Evolutionary conservation across 108 stramenopile genomes (phyloP), one percentile per base, ranked within the genome.

Genomic region (Skeletonema costatum): DNA sequence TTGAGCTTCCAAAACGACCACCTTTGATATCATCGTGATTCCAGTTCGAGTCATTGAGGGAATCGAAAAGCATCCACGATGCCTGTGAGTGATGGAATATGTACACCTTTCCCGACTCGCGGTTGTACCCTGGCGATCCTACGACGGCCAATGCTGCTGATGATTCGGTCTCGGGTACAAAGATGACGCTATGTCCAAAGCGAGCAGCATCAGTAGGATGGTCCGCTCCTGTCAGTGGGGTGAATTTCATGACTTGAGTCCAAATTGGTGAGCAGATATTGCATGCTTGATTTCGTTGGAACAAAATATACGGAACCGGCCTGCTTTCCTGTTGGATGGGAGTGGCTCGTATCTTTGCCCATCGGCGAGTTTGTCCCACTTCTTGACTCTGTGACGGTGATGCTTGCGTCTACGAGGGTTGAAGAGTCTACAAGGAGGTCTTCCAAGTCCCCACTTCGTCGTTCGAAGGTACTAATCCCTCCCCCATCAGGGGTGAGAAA

Each of bases 401-500:
- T 39, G 4, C 13, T 14, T 25, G 73, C 77, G 36, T 60, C 77
- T 50, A 65, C 58, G 17, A 83, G 68, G 14, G 70, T 44, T 31
- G 64, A 25, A 44, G 66, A 61, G 25, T 64, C 71, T 17, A 83
- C 66, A 36, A 32, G 4, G 8, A 83, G 19, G 30, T 59, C 38
- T 75, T 83, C 82, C 17, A 83, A 41, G 77, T 83, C 77, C 33
- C 82, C 82, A 67, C 73, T 75, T 19, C 64, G 42, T 61, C 77
- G 38, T 56, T 68, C 66, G 4, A 68, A n/a, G 14, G 82, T 83
- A 35, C 82, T 83, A 4, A 78, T 62, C 32, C 82, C 82, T 6
- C 70, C 86, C 16, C 76, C 75, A 44, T 81, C 80, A 21, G 86
- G 86, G 12, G 83, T 87, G 3, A 73, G 60, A 46, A 87, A 87